A percentile compares a stretch with the other conserved stretches of the same genome.
Evolutionary conservation across 108 stramenopile species (phyloP).

Genomic region (Cyclotella distinguenda): DNA sequence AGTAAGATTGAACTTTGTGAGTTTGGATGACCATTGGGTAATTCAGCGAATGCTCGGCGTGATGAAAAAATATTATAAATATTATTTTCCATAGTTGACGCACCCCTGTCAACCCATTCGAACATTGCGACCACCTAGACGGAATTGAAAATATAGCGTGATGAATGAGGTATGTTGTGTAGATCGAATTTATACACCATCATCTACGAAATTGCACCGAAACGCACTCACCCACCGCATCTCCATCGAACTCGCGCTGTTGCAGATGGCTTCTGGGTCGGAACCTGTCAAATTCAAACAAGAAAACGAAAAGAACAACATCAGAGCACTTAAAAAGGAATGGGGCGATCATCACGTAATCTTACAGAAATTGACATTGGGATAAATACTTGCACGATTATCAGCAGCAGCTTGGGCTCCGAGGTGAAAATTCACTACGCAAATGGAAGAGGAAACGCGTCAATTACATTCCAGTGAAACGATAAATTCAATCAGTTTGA

Average conservation of each 20-base stretch:
- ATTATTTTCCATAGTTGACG: neutral
- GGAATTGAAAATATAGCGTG: too few relatives aligned
- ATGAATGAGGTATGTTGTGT: too few relatives aligned
- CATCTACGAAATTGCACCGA: neutral
- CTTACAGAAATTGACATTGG: constrained; percentile 41
- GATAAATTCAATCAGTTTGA: too few relatives aligned
- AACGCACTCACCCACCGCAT: constrained; percentile 22
- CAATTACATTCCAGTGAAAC: too few relatives aligned
- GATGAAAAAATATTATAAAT: neutral
- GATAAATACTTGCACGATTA: constrained; percentile 32
- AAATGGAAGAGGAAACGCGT: too few relatives aligned
- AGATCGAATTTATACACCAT: too few relatives aligned
- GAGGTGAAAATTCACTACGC: constrained; percentile 30
- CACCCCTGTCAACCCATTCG: constrained; percentile 28
- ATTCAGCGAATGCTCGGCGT: too few relatives aligned
- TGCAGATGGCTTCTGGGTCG: constrained; percentile 24
- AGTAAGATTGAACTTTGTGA: constrained; percentile 35
- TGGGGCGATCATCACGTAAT: neutral
- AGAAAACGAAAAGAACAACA: neutral
- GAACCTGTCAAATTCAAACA: neutral
- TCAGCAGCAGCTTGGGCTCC: constrained; percentile 23
- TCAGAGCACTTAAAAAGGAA: neutral
- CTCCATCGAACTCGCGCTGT: constrained; percentile 17
- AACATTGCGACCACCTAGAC: constrained; percentile 37
- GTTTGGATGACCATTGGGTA: too few relatives aligned